A percentile compares a stretch with the other conserved stretches of the same genome.
These are phyloP conservation scores for Pochonia chlamydosporia DNA, from an alignment of 2,329 filamentous ascomycete genomes.

Conservation along the genomic window DNA sequence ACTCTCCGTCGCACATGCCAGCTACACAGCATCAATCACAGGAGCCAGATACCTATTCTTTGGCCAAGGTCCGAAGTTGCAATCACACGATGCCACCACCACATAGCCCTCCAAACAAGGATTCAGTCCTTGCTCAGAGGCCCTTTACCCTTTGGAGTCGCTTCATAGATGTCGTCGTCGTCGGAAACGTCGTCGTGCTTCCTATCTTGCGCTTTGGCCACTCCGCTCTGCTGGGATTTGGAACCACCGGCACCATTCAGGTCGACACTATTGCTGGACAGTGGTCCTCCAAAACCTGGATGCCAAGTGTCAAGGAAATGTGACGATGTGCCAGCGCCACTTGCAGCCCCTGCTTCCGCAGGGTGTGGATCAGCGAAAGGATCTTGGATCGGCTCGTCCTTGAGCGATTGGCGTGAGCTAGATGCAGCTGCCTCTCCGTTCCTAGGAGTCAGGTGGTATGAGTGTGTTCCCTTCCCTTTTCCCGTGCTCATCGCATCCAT, in stretches of 20 bases:
- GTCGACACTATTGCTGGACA: not conserved
- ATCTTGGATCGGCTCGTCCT: constrained; percentile 25
- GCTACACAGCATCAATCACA: too few relatives aligned
- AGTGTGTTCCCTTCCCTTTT: constrained; percentile 30
- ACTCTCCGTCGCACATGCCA: not conserved
- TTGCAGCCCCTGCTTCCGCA: constrained; percentile 2
- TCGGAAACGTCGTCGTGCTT: constrained; percentile 21
- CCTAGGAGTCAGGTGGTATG: constrained; percentile 18
- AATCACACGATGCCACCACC: too few relatives aligned
- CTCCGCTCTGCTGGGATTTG: constrained; percentile 12
- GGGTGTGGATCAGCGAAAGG: constrained; percentile 27
- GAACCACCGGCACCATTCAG: constrained; percentile 8
- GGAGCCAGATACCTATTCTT: too few relatives aligned
- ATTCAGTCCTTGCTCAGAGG: constrained; percentile 28
- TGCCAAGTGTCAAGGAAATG: constrained; percentile 30
- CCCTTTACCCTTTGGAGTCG: constrained; percentile 31
- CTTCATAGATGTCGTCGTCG: constrained; percentile 35
- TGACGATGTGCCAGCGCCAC: constrained; percentile 11
- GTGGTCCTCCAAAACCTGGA: constrained; percentile 25
- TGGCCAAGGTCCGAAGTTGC: too few relatives aligned
- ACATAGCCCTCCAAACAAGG: not conserved
- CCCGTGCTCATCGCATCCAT: constrained; percentile 12
- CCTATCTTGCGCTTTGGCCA: constrained; percentile 11
- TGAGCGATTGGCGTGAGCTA: constrained; percentile 17
- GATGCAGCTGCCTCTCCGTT: constrained; percentile 13